Evolutionary conservation across 2,329 filamentous ascomycete species (phyloP).

Genomic region (Didymella arachidicola): DNA sequence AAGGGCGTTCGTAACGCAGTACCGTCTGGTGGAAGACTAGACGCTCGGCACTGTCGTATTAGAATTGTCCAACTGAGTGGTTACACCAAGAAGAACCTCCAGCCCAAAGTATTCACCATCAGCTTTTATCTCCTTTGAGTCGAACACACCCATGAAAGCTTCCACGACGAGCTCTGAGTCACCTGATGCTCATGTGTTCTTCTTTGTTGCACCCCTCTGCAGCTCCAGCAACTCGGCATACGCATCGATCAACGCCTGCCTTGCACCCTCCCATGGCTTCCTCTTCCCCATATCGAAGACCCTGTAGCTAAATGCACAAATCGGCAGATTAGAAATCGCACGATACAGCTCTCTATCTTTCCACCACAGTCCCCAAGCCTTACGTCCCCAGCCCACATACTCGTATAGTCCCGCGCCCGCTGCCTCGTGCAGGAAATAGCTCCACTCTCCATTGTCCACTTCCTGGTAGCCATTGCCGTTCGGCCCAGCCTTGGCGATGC

Average conservation of each 20-base stretch:
- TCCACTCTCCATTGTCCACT: not conserved
- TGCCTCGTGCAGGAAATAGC: not conserved
- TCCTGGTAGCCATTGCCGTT: not conserved
- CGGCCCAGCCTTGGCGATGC: not conserved
- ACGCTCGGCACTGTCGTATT: not conserved
- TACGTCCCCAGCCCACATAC: not conserved
- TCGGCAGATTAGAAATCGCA: not conserved
- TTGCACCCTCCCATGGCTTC: not conserved
- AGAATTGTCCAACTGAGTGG: not conserved
- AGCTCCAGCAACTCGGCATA: not conserved
- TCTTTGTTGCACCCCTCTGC: not conserved
- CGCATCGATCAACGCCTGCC: not conserved
- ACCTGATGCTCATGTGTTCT: not conserved
- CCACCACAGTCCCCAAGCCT: not conserved
- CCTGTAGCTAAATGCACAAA: not conserved
- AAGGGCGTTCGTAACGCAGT: constrained; percentile 1
- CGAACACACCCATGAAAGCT: too few species aligned
- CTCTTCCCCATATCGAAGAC: not conserved
- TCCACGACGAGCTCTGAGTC: too few species aligned
- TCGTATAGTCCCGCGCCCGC: not conserved
- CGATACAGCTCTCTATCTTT: not conserved
- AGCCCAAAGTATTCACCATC: too few species aligned
- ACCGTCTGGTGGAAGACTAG: constrained; percentile 1
- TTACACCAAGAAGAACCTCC: too few species aligned
- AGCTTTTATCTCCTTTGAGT: too few species aligned